A percentile compares a stretch with the other conserved stretches of the same genome.
phyloP scores from a whole-genome alignment of 140 eudicot genomes.

The Stevia rebaudiana region DNA sequence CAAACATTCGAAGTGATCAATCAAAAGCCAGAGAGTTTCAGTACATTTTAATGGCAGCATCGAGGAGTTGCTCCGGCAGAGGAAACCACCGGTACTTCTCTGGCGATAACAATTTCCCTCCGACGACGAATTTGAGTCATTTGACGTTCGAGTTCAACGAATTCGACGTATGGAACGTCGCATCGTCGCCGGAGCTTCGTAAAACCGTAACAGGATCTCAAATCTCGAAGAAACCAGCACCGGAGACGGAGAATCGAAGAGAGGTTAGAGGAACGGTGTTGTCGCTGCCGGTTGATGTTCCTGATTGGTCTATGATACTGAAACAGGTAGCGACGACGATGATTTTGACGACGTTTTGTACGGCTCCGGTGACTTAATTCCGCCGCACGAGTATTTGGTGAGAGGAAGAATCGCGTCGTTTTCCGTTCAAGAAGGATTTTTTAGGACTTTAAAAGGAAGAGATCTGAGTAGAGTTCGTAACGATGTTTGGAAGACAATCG shows the following conservation, averaged over 20 bases:
- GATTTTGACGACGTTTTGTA: conserved; percentile 16
- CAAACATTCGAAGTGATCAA: conserved; percentile 19
- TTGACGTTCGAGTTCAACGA: conserved; percentile 56
- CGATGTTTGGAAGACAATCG: conserved; percentile 78
- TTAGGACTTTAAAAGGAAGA: conserved; percentile 81
- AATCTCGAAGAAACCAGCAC: conserved; percentile 14
- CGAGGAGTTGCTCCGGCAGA: conserved; percentile 43
- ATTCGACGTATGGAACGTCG: conserved; percentile 57
- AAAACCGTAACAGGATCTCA: conserved; percentile 28
- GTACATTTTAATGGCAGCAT: conserved; percentile 46
- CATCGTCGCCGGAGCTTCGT: conserved; percentile 46
- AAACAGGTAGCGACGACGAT: conserved; percentile 38
- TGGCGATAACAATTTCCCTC: conserved; percentile 19
- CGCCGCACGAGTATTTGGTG: conserved; percentile 87
- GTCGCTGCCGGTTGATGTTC: conserved; percentile 76
- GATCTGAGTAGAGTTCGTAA: conserved; percentile 81
- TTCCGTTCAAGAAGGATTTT: conserved; percentile 87
- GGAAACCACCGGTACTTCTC: conserved; percentile 45
- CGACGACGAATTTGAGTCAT: conserved; percentile 14
- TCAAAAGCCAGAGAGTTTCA: background rate
- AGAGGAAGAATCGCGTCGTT: conserved; percentile 66
- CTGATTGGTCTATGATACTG: conserved; percentile 84
- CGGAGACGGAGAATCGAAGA: conserved; percentile 18
- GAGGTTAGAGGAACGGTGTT: conserved; percentile 35
- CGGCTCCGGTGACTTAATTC: conserved; percentile 39